Percentiles rank a stretch among this genome's conserved stretches.
Evolutionary conservation across 192 early-diverging fungal genomes (phyloP).

Genomic region (Coemansia sp.): DNA sequence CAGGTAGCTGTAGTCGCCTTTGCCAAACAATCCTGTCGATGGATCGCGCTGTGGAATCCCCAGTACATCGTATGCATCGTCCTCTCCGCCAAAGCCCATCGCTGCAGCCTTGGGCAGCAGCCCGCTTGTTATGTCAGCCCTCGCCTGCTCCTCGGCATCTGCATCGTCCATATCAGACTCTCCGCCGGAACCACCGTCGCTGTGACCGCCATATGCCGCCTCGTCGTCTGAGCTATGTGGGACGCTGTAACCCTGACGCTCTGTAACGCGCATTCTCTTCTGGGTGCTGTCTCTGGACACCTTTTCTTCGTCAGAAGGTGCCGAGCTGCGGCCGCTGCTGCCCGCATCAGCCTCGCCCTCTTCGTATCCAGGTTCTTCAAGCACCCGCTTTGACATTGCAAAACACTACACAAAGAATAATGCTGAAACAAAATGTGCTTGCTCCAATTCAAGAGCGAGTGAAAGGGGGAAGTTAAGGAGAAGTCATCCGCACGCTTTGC

Average conservation of each 20-base stretch:
- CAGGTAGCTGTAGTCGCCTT: constrained; percentile 73
- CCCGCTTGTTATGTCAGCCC: constrained; percentile 22
- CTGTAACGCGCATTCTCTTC: constrained; percentile 9
- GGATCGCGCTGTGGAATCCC: constrained; percentile 33
- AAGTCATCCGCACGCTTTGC: neutral
- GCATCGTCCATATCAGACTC: constrained; percentile 14
- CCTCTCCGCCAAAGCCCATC: constrained; percentile 15
- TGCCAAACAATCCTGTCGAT: constrained; percentile 60
- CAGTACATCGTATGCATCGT: constrained; percentile 45
- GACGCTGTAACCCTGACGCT: constrained; percentile 20
- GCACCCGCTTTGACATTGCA: constrained; percentile 15
- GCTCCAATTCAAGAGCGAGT: neutral
- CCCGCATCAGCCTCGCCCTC: constrained; percentile 9
- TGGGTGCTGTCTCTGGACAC: neutral
- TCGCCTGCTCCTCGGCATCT: constrained; percentile 26
- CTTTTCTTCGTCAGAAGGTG: neutral
- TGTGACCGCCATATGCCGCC: constrained; percentile 1
- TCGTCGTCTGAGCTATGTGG: constrained; percentile 23
- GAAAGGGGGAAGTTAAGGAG: neutral
- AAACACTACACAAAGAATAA: neutral
- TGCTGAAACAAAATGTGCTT: neutral
- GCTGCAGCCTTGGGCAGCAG: constrained; percentile 35
- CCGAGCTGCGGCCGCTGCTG: constrained; percentile 1
- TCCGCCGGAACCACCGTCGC: constrained; percentile 1
- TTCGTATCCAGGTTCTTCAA: constrained; percentile 12